Percentiles rank a stretch among this genome's conserved stretches.
Evolutionary conservation across 805 yeast species (phyloP).

Genomic region (Teunomyces cretensis): DNA sequence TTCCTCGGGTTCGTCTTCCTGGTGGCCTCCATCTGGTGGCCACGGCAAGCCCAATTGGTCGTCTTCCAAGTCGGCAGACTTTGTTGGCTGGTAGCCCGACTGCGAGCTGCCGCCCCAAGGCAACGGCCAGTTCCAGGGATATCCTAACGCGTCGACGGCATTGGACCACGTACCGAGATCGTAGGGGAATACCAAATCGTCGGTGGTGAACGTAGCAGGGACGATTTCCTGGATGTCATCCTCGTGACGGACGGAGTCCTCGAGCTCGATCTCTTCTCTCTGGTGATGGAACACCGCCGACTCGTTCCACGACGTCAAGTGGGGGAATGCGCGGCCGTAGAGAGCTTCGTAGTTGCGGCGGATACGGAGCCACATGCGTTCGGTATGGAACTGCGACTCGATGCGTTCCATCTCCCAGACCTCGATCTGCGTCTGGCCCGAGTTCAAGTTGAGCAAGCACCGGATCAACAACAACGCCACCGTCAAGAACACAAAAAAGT

Average conservation of each 20-base stretch:
- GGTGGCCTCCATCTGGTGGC: constrained; percentile 86
- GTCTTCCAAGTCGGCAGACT: constrained; percentile 47
- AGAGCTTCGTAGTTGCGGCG: constrained; percentile 42
- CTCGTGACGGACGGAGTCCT: not conserved
- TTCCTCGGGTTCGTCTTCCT: constrained; percentile 19
- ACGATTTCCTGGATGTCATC: constrained; percentile 16
- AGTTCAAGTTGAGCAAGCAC: constrained; percentile 52
- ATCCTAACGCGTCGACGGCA: constrained; percentile 55
- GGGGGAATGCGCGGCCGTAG: constrained; percentile 43
- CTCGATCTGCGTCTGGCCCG: constrained; percentile 88
- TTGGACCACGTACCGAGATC: constrained; percentile 66
- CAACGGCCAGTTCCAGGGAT: constrained; percentile 60
- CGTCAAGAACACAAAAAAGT: constrained; percentile 59
- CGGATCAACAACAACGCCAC: constrained; percentile 61
- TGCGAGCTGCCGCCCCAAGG: constrained; percentile 57
- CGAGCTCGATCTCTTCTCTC: constrained; percentile 10
- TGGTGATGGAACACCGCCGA: constrained; percentile 16
- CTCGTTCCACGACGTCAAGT: constrained; percentile 47
- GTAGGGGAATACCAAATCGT: constrained; percentile 80
- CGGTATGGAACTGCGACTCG: constrained; percentile 59
- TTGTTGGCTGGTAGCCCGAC: constrained; percentile 60
- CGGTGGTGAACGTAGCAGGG: constrained; percentile 47
- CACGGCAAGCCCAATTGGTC: constrained; percentile 75
- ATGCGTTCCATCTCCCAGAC: constrained; percentile 88
- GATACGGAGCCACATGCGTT: constrained; percentile 52